Evolutionary conservation across 139 green algal genomes (phyloP).

Genomic region (Chlamydomonas schloesseri): DNA sequence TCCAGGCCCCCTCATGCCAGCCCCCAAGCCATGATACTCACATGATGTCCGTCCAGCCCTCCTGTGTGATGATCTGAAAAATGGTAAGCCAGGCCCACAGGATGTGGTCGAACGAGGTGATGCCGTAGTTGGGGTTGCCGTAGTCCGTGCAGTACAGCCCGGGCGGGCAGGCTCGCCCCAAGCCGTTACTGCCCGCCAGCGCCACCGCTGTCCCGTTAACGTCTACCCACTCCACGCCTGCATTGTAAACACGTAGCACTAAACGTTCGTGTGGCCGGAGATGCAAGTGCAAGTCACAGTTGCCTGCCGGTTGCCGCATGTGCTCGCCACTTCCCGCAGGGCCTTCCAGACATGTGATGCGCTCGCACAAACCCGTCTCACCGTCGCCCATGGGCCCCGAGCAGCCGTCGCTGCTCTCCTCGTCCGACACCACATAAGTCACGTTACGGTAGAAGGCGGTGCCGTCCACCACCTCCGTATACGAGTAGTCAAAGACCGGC

Average conservation of each 20-base stretch:
- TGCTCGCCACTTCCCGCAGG: too few species aligned
- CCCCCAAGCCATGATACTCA: too few species aligned
- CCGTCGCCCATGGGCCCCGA: conserved; percentile 38
- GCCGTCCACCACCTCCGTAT: neutral
- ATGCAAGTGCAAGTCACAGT: too few species aligned
- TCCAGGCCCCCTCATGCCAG: too few species aligned
- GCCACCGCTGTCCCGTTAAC: neutral
- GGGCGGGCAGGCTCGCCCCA: conserved; percentile 5
- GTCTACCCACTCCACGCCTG: neutral
- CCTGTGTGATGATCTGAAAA: conserved; percentile 80
- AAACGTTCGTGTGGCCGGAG: too few species aligned
- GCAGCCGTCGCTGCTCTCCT: conserved; percentile 34
- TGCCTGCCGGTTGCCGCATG: too few species aligned
- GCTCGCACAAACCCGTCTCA: too few species aligned
- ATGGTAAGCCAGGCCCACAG: conserved; percentile 78
- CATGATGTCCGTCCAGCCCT: conserved; percentile 47
- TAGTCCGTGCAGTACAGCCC: conserved; percentile 53
- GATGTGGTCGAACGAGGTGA: conserved; percentile 85
- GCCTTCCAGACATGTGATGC: too few species aligned
- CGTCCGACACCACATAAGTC: conserved; percentile 39
- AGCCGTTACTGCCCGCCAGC: conserved; percentile 2
- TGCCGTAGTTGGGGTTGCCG: conserved; percentile 71
- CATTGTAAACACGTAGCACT: too few species aligned
- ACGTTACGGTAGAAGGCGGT: conserved; percentile 6
- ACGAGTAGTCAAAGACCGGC: neutral